Base-by-base conservation (phyloP, 192 early-diverging fungal species). In the Backusella tuberculispora region DNA sequence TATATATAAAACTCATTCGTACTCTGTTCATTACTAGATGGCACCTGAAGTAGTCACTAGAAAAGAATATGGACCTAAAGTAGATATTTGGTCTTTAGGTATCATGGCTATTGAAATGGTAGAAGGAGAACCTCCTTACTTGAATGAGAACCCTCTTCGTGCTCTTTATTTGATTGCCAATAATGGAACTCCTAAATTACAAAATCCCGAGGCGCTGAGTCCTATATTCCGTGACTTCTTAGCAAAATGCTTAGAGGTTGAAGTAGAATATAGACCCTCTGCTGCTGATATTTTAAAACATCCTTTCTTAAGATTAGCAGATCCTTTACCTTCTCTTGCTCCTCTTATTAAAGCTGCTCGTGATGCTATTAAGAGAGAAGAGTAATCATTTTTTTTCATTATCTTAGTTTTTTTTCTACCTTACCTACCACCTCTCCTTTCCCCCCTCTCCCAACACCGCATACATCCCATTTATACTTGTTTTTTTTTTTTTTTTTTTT, bases 21-120 rank as follows among this genome's bases (percentile, higher is more conserved):
- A 56, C 0, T 8, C 0, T 60, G 3, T 8, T 26, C 3, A 3
- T 4, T 21, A 72, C 46, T 68, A 75, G 78, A 96, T 96, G 94
- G 92, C 94, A 50, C 94, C 94, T 46, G 94, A 96, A 81, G 94
- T 96, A 6, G 93, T 96, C 5, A 92, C 85, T 72, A 91, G 89
- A 50, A 93, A 94, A 81, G 92, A 92, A 75, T 92, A 92, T 72
- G 91, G 91, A 0, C 87, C 87, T 26, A 92, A 92, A 73, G 89
- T 92, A 12, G 91, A 92, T 73, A 86, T 92, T 8, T 92, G 91
- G 91, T 92, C 91, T 6, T 76, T 92, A 5, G 91, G 91, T 34
- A 92, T 92, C 56, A 92, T 92, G 91, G 88, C 91, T 2, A 92
- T 92, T 71, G 91, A 92, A 72, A 92, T 92, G 91, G 75, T 92